A percentile compares a stretch with the other conserved stretches of the same genome.
These are phyloP conservation scores for Syzygium oleosum DNA, from an alignment of 345 rosid species.

Conservation along the genomic window DNA sequence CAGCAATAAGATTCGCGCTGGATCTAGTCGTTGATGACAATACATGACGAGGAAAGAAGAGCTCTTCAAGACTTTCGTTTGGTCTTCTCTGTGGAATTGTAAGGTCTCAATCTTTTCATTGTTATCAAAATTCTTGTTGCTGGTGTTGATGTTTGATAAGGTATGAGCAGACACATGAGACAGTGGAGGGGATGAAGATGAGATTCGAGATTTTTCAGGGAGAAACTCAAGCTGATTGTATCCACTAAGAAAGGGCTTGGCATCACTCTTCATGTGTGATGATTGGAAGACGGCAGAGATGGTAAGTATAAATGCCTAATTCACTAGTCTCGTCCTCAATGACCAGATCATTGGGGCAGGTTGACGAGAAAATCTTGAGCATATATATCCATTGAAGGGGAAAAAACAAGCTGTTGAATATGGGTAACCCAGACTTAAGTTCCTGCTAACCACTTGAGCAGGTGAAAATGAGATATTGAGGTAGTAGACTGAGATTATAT, in stretches of 20 bases:
- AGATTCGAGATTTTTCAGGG: not conserved
- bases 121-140: not conserved
- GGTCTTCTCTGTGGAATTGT: not conserved
- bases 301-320: not conserved
- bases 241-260: not conserved
- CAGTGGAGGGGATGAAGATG: not conserved
- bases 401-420: not conserved
- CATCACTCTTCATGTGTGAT: not conserved
- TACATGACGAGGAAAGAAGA: not conserved
- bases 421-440: not conserved
- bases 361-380: not conserved
- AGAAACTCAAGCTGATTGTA: not conserved
- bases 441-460: not conserved
- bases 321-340: not conserved
- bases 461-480: not conserved
- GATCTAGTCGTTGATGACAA: not conserved
- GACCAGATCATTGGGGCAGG: not conserved
- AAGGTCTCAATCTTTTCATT: not conserved
- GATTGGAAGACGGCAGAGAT: not conserved
- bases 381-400: not conserved
- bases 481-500: not conserved
- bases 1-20: not conserved
- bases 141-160: not conserved
- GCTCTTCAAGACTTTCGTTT: not conserved
- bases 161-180: not conserved